Conservation (phyloP, 2,329 filamentous ascomycete genomes). For the Rachicladosporium sp. region DNA sequence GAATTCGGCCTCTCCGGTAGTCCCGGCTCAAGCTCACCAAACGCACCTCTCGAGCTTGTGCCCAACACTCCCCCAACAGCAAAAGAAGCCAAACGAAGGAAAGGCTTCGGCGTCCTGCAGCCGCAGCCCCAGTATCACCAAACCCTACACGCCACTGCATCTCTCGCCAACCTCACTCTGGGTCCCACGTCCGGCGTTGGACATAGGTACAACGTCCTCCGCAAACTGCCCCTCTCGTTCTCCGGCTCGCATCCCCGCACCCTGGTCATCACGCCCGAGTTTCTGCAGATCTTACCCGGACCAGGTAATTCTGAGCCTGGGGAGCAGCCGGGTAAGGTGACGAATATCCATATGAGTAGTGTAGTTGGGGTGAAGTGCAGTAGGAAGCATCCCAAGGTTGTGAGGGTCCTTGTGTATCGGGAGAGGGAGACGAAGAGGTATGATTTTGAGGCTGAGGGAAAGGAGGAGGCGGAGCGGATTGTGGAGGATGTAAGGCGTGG, state of each 20-base stretch:
- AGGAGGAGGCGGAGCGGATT: slow-evolving; percentile 64
- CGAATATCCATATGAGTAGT: slow-evolving; percentile 70
- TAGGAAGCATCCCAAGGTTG: slow-evolving; percentile 66
- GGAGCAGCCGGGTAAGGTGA: slow-evolving; percentile 48
- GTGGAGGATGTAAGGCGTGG: slow-evolving; percentile 68
- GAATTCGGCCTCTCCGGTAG: slow-evolving; percentile 56
- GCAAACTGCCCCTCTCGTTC: slow-evolving; percentile 73
- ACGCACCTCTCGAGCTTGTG: slow-evolving; percentile 47
- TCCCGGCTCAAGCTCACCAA: slow-evolving; percentile 58
- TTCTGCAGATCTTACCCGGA: slow-evolving; percentile 69
- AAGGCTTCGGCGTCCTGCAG: slow-evolving; percentile 31
- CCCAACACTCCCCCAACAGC: slow-evolving; percentile 28
- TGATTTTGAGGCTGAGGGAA: slow-evolving; percentile 67
- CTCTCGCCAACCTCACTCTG: slow-evolving; percentile 2
- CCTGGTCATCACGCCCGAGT: slow-evolving; percentile 71
- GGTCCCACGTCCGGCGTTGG: slow-evolving; percentile 2
- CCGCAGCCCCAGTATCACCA: slow-evolving; percentile 47
- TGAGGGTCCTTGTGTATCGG: slow-evolving; percentile 67
- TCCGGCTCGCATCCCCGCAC: slow-evolving; percentile 63
- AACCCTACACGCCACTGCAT: slow-evolving; percentile 3
- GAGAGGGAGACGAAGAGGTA: slow-evolving; percentile 68
- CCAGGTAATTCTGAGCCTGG: slow-evolving; percentile 20
- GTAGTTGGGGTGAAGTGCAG: slow-evolving; percentile 74
- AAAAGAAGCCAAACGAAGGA: slow-evolving; percentile 16
- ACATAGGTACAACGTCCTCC: slow-evolving; percentile 64